Base-by-base conservation (phyloP, 2,329 filamentous ascomycete species). In the Colletotrichum godetiae region DNA sequence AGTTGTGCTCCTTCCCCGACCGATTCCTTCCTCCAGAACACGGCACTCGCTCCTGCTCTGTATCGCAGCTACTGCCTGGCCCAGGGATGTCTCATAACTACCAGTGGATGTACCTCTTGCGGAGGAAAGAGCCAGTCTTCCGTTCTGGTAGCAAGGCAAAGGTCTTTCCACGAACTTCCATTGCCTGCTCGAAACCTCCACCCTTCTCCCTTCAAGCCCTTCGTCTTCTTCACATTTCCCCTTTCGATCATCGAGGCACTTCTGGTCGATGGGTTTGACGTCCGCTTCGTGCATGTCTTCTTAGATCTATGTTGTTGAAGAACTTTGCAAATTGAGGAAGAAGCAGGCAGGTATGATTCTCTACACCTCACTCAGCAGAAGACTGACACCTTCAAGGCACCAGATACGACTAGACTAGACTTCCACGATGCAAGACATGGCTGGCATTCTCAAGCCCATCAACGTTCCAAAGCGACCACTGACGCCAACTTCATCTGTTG, bases 391-490 rank as follows among this genome's bases (percentile, higher is more conserved):
- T 11, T 33, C n/a, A 12, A 22, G 55, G 61, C n/a, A n/a, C 42
- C 3, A 22, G 22, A 13, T 22, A 11, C 7, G n/a, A 5, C 27
- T n/a, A 27, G 52, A 35, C 13, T 19, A 3, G 6, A 42, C 7
- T 8, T 22, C 24, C 61, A 31, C 46, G 1, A 15, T 29, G 29
- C 46, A 37, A n/a, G 1, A 19, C n/a, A 7, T 19, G 6, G n/a
- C n/a, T 24, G 52, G 1, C 29, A 22, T 37, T 24, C 63, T 58
- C 58, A 52, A 29, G 1, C 29, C 65, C 37, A 58, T 46, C 64
- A 72, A 72, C 31, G 58, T 8, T 15, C n/a, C 22, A n/a, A 72
- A 72, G 33, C 58, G 69, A 68, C 19, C 35, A 12, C 27, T 70
- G 24, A 70, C 62, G 4, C 56, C 58, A 2, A 53, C 3, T n/a